phyloP scores from a whole-genome alignment of 2,329 filamentous ascomycete genomes.

The Pestalotiopsis sp. region DNA sequence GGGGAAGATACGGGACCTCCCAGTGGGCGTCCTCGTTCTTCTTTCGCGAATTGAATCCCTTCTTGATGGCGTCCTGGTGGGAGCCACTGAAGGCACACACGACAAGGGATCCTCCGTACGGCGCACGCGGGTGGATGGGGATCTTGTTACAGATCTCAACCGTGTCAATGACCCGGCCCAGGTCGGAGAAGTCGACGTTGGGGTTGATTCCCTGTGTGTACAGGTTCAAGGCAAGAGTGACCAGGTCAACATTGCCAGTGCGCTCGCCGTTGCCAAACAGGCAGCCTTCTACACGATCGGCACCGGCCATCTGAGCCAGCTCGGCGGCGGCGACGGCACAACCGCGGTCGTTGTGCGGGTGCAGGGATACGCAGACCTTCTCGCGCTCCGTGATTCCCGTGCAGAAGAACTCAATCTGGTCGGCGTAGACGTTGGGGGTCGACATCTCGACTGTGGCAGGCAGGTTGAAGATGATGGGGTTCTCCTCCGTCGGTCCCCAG shows the following conservation, averaged over 20 bases:
- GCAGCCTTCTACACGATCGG: slow-evolving; percentile 90
- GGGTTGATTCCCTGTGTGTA: slow-evolving; percentile 92
- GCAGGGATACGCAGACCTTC: slow-evolving; percentile 85
- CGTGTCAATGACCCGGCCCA: slow-evolving; percentile 81
- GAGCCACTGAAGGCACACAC: slow-evolving; percentile 89
- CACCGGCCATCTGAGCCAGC: slow-evolving; percentile 93
- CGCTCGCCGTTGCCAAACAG: slow-evolving; percentile 74
- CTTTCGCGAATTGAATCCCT: slow-evolving; percentile 78
- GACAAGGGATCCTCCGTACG: slow-evolving; percentile 90
- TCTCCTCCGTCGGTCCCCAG: slow-evolving; percentile 80
- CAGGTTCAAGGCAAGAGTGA: slow-evolving; percentile 89
- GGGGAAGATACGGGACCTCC: slow-evolving; percentile 88
- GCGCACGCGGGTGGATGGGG: slow-evolving; percentile 84
- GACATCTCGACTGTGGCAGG: slow-evolving; percentile 95
- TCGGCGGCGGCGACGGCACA: slow-evolving; percentile 89
- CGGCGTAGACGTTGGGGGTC: slow-evolving; percentile 93
- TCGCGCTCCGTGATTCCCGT: slow-evolving; percentile 80
- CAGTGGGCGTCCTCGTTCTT: slow-evolving; percentile 68
- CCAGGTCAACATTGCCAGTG: slow-evolving; percentile 93
- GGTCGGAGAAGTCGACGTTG: slow-evolving; percentile 87
- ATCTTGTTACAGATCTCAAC: slow-evolving; percentile 96
- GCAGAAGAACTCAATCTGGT: slow-evolving; percentile 96
- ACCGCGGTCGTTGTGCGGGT: slow-evolving; percentile 93
- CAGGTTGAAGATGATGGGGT: slow-evolving; percentile 93
- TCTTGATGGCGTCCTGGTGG: slow-evolving; percentile 96